phyloP scores from a whole-genome alignment of 345 rosid species.

The Eucalyptus melliodora region DNA sequence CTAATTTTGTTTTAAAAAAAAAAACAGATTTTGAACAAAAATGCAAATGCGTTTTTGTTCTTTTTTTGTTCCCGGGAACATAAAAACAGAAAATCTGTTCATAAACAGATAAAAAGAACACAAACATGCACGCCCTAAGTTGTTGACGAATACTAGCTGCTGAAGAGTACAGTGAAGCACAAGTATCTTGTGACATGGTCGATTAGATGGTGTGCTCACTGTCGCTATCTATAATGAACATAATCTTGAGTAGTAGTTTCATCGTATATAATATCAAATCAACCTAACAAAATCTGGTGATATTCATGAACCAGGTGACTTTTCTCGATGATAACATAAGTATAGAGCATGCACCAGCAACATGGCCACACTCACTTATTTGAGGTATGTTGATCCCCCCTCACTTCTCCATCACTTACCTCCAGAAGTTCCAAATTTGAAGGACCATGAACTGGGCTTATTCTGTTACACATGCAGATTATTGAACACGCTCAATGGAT shows the following conservation, averaged over 20 bases:
- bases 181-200: background rate
- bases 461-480: constrained; percentile 31
- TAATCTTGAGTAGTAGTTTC: background rate
- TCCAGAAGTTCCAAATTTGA: background rate
- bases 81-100: too few species aligned
- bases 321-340: constrained; percentile 67
- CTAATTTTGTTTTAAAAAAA: too few species aligned
- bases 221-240: background rate
- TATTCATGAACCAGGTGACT: constrained; percentile 50
- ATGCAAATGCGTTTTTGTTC: too few species aligned
- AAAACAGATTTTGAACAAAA: too few species aligned
- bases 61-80: too few species aligned
- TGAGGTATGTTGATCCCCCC: constrained; percentile 34
- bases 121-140: background rate
- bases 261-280: background rate
- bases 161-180: background rate
- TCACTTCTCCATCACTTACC: background rate
- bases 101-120: too few species aligned
- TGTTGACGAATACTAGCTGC: background rate
- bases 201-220: background rate
- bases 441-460: background rate
- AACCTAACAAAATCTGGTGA: background rate
- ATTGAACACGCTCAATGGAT: constrained; percentile 84
- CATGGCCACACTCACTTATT: constrained; percentile 81
- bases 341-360: constrained; percentile 59